These are phyloP conservation scores for Goffeauzyma gilvescens DNA, from an alignment of 768 basidiomycete species.

Conservation along the genomic window DNA sequence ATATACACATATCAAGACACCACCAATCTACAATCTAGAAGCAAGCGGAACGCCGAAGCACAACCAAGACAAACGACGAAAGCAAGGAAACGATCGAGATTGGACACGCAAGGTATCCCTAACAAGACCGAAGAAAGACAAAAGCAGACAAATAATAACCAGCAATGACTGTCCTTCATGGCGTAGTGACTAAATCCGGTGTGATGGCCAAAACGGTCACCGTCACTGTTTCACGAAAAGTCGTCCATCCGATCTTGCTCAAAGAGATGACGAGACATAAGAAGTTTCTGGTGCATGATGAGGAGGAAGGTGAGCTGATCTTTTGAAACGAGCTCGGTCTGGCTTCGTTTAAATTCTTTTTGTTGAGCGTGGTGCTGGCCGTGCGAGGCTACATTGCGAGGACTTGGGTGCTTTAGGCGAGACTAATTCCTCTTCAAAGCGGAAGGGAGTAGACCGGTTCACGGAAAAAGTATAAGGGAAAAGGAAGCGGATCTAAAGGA, in stretches of 20 bases:
- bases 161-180: constrained; percentile 15
- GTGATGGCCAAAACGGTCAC: constrained; percentile 29
- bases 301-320: constrained; percentile 17
- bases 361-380: background rate
- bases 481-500: too few relatives aligned
- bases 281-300: constrained; percentile 27
- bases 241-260: constrained; percentile 25
- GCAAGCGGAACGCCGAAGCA: too few relatives aligned
- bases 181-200: constrained; percentile 25
- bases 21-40: too few relatives aligned
- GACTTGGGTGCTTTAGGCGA: too few relatives aligned
- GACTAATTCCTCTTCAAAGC: too few relatives aligned
- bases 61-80: too few relatives aligned
- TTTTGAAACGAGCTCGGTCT: background rate
- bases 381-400: too few relatives aligned
- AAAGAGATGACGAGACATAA: constrained; percentile 21
- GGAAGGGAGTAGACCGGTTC: too few relatives aligned
- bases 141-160: background rate
- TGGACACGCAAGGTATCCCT: too few relatives aligned
- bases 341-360: background rate
- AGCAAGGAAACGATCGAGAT: too few relatives aligned
- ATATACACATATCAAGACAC: too few relatives aligned
- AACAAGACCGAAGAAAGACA: background rate
- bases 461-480: too few relatives aligned
- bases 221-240: constrained; percentile 21